Base-by-base conservation (phyloP, 768 basidiomycete species). In the Boletus pseudopeckii region DNA sequence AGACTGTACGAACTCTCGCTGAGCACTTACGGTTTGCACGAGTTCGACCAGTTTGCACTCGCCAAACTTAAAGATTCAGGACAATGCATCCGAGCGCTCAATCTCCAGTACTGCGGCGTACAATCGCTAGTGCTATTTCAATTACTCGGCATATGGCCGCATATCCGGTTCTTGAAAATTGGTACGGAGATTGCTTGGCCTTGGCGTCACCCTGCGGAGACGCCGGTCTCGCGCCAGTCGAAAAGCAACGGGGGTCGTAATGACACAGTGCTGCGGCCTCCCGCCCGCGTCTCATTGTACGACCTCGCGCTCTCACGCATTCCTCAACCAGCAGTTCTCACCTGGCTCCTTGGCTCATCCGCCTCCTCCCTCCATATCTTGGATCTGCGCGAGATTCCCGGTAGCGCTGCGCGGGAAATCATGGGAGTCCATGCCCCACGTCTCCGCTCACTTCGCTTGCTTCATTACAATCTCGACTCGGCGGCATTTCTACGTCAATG, bases 51-150 rank as follows among this genome's bases (percentile, higher is more conserved):
- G 5, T 56, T 64, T 28, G 48, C 43, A 1, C 66, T 76, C 9
- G 46, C 57, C 38, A 59, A 62, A 7, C 60, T 75, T n/a, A 51
- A 58, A 17, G 38, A 60, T 15, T 50, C 50, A 3, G 64, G 69
- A 0, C 57, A 57, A 36, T 47, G 55, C 18, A 61, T 77, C 45
- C 67, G 72, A 22, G 69, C 75, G 0, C 58, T 77, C 46, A 62
- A 57, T 30, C 52, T 79, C 22, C 50, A 62, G 13, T 41, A 54
- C 0, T 76, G 71, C 50, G 73, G 75, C 41, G 63, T 75, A 1
- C 75, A 77, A 60, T 76, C 77, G 7, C 75, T 76, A 15, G 63
- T 77, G 20, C 56, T 77, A 6, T 80, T 75, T 47, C 72, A 78
- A 46, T 63, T 80, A 0, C 61, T 79, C 18, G 58, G 56, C 0